phyloP scores from a whole-genome alignment of 1,284 basidiomycete genomes.

The Cutaneotrichosporon arboriforme region DNA sequence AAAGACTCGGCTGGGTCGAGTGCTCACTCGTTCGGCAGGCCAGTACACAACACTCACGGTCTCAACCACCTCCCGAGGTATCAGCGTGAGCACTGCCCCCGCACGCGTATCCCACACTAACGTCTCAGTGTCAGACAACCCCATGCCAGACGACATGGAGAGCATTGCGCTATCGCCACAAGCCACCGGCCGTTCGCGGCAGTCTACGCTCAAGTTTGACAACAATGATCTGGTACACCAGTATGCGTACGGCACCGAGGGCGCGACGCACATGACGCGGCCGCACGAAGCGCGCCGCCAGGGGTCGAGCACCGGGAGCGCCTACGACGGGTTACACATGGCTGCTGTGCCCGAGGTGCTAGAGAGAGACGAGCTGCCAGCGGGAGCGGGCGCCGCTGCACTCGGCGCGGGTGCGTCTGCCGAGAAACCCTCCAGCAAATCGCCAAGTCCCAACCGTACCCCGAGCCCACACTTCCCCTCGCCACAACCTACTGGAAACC shows the following conservation, averaged over 20 bases:
- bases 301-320: not conserved
- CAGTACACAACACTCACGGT: constrained; percentile 28
- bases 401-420: too few relatives aligned
- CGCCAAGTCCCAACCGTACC: not conserved
- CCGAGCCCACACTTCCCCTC: not conserved
- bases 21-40: not conserved
- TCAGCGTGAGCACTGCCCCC: constrained; percentile 42
- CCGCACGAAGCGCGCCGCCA: constrained; percentile 16
- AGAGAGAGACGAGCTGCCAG: not conserved
- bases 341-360: not conserved
- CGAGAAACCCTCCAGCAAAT: not conserved
- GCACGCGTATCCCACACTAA: not conserved
- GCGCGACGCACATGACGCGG: constrained; percentile 23
- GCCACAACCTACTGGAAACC: not conserved
- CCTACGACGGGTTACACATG: not conserved
- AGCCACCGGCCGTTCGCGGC: not conserved
- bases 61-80: constrained; percentile 34
- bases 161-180: constrained; percentile 5
- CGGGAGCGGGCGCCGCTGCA: not conserved
- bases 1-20: not conserved
- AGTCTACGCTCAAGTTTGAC: constrained; percentile 41
- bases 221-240: constrained; percentile 45
- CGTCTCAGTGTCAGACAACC: constrained; percentile 43
- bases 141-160: constrained; percentile 43
- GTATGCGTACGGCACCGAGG: constrained; percentile 33